Evolutionary conservation across 345 rosid genomes (phyloP), one percentile per base, ranked within the genome.

Genomic region (Erysimum cheiranthoides): DNA sequence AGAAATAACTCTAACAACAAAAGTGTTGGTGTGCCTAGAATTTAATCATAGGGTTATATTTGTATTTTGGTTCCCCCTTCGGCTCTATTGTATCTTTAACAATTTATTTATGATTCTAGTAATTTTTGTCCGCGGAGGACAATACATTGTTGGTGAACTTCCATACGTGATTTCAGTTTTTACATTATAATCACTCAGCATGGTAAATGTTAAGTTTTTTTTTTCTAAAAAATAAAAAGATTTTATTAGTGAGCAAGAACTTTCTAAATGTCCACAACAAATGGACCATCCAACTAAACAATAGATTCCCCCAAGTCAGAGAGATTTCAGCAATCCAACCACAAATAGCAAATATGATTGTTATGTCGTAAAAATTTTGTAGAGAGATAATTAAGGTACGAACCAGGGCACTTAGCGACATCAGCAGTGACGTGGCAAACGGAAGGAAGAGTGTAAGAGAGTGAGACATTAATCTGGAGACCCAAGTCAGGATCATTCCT

Each of bases 321-420:
- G 10, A 32, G 5, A 8, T 32, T 32, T 32, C 4, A 32, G 34
- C 34, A 42, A 42, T 28, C 53, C 42, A 46, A 13, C 35, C 49
- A 72, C 56, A 18, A 18, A 42, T 5, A 54, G 16, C 17, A 27
- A 36, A 61, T 36, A 6, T n/a, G 32, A 51, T n/a, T 51, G 57
- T 4, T 6, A 51, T 30, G 8, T 13, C n/a, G 2, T 12, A 8
- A 59, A 35, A 43, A 14, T 10, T 16, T 1, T n/a, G n/a, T 5
- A 52, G 4, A 27, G 8, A 54, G 60, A 10, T 54, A 4, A 50
- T 13, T 39, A 54, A 53, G 49, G 21, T 17, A 77, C 62, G 27
- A 78, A 90, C 98, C 90, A 34, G 93, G 87, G 68, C 98, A 89
- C 42, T 84, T 70, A 62, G 97, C 80, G 74, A 93, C 78, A 58